Evolutionary conservation across 2,329 filamentous ascomycete species (phyloP).

Genomic region (Aspergillus tanneri): DNA sequence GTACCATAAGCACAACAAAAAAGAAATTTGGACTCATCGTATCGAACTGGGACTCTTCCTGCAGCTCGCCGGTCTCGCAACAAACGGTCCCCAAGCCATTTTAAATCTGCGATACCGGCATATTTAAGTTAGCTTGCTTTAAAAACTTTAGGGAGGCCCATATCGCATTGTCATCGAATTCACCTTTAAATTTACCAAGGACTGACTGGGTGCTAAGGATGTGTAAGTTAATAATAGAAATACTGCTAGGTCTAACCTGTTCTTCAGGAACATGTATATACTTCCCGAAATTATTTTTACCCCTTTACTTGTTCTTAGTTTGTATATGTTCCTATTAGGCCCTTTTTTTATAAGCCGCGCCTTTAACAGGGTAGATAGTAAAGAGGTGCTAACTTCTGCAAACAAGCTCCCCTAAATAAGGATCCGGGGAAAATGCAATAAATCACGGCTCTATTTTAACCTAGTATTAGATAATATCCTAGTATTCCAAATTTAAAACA

Average conservation of each 20-base stretch:
- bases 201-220: conserved; percentile 15
- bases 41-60: conserved; percentile 22
- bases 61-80: conserved; percentile 16
- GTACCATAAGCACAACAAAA: conserved; percentile 4
- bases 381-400: conserved; percentile 3
- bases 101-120: conserved; percentile 13
- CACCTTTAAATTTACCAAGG: conserved; percentile 17
- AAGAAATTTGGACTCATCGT: conserved; percentile 7
- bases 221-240: conserved; percentile 6
- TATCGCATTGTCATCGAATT: conserved; percentile 15
- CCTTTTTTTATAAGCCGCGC: no score
- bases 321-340: no score
- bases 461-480: background rate
- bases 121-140: conserved; percentile 14
- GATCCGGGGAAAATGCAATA: background rate
- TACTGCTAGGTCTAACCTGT: background rate
- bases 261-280: conserved; percentile 2
- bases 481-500: conserved; percentile 1
- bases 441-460: background rate
- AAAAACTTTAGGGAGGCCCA: conserved; percentile 17
- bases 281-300: conserved; percentile 1
- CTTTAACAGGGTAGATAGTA: background rate
- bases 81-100: conserved; percentile 11
- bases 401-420: background rate
- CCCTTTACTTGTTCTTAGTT: conserved; percentile 1